phyloP scores from a whole-genome alignment of 2,329 filamentous ascomycete genomes.

The Lecanicillium sp. region DNA sequence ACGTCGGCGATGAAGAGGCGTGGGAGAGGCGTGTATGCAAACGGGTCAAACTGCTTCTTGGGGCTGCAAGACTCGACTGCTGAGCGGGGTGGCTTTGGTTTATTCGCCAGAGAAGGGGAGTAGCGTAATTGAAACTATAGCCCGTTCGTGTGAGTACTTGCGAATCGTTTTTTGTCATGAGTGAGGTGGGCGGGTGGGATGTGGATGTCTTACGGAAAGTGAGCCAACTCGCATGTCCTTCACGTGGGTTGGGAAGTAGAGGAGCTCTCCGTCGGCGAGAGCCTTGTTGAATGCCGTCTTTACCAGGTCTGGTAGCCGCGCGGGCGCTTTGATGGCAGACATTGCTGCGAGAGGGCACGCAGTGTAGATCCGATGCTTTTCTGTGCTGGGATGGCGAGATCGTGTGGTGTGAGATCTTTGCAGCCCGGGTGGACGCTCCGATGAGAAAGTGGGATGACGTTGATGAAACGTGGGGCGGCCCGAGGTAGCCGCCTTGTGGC shows the following conservation, averaged over 20 bases:
- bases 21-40: conserved; percentile 48
- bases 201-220: conserved; percentile 29
- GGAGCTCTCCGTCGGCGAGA: conserved; percentile 37
- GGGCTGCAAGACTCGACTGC: conserved; percentile 16
- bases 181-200: neutral
- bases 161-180: neutral
- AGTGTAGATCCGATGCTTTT: no score
- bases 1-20: conserved; percentile 46
- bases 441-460: no score
- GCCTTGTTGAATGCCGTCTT: conserved; percentile 40
- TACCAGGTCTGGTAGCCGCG: conserved; percentile 43
- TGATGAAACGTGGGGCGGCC: no score
- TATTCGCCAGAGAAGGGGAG: conserved; percentile 59
- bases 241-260: conserved; percentile 47
- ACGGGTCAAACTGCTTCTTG: conserved; percentile 49
- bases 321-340: conserved; percentile 31
- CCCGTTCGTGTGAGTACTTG: neutral
- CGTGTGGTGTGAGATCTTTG: no score
- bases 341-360: conserved; percentile 24
- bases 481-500: no score
- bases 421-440: no score
- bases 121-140: conserved; percentile 63
- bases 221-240: conserved; percentile 34
- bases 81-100: conserved; percentile 46
- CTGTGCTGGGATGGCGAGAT: neutral